Base-by-base conservation (phyloP, 176 grass and related monocot species). In the Tillandsia leiboldiana region DNA sequence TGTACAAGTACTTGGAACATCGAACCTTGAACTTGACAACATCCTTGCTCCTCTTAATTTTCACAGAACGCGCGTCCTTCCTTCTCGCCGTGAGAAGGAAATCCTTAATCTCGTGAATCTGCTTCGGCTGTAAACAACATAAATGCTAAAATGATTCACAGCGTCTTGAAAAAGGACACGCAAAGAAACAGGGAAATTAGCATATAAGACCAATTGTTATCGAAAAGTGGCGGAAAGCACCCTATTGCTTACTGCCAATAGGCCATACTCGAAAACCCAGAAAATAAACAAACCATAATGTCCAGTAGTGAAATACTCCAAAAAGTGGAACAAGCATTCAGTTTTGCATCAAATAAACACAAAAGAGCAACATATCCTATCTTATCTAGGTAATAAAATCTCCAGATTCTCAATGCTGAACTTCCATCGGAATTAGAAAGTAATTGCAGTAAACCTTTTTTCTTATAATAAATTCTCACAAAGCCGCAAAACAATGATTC, bases 71-170 rank as follows among this genome's bases (percentile, higher is more conserved):
- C 18, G 88, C 88, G 73, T 91, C 88, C 75, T 91, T 91, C 75
- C 88, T 87, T 72, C 82, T 91, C 1, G 75, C 85, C 0, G 88
- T 87, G 74, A 91, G 85, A 65, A 91, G 88, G 84, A 91, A 91
- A 70, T 91, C 88, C 81, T 91, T 91, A 74, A 91, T 85, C 79
- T 87, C 88, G 51, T 82, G 82, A 49, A 91, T 91, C 79, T 91
- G 84, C 88, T 91, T 91, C 48, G 88, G 85, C 88, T 91, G 67
- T 51, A 53, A 0, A 67, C 9, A 58, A 61, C 1, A 23, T 61
- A 22, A 14, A 61, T 61, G 12, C 8, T 23, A 18, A 61, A 23
- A 61, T 20, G 10, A 18, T 61, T 23, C 8, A 61, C 22, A 61
- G 8, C 8, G 1, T 61, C 8, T 18, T 23, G 10, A 3, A 18